Percentiles rank a stretch among this genome's conserved stretches.
Evolutionary conservation across 1,284 basidiomycete genomes (phyloP).

Genomic region (Fomitopsis pinicola): DNA sequence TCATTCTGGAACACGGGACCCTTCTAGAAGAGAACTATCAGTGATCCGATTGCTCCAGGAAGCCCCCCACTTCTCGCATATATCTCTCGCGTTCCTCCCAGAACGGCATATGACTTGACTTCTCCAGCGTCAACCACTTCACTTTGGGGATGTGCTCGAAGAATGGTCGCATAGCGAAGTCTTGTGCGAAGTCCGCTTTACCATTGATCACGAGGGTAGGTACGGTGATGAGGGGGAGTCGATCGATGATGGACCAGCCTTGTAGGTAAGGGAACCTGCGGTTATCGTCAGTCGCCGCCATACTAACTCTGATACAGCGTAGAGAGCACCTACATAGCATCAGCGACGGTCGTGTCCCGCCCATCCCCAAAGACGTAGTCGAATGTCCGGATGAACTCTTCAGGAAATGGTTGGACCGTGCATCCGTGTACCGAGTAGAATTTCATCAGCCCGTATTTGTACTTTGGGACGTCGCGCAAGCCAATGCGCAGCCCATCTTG

Average conservation of each 20-base stretch:
- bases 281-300: constrained; percentile 21
- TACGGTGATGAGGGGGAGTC: constrained; percentile 21
- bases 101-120: constrained; percentile 26
- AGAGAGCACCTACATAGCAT: constrained; percentile 13
- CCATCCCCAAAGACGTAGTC: constrained; percentile 7
- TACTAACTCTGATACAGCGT: constrained; percentile 18
- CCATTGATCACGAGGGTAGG: constrained; percentile 30
- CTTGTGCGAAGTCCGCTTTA: constrained; percentile 23
- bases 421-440: constrained; percentile 24
- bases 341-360: constrained; percentile 18
- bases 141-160: constrained; percentile 21
- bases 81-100: constrained; percentile 27
- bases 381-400: constrained; percentile 14
- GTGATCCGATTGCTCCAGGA: constrained; percentile 12
- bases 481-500: constrained; percentile 21
- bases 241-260: constrained; percentile 25
- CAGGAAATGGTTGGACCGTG: constrained; percentile 20
- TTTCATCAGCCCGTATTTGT: constrained; percentile 21
- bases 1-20: too few relatives aligned
- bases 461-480: constrained; percentile 21
- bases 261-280: constrained; percentile 14
- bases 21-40: not conserved
- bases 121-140: constrained; percentile 26
- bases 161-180: constrained; percentile 22
- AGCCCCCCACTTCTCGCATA: constrained; percentile 21